These are phyloP conservation scores for Euphrasia confusa DNA, from an alignment of 257 asterid genomes.

Conservation along the genomic window DNA sequence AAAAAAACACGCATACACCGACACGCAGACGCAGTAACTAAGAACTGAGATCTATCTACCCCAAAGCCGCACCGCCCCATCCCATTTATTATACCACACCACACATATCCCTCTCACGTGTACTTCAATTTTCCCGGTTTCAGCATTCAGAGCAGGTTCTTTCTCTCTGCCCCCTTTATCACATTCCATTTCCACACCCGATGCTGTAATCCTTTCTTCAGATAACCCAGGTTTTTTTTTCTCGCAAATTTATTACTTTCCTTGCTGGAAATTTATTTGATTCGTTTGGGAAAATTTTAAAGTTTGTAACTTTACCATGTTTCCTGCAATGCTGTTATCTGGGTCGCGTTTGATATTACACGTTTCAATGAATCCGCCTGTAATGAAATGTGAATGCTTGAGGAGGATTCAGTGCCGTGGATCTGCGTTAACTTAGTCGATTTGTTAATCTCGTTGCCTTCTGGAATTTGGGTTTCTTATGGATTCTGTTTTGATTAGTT, in stretches of 20 bases:
- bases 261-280: not conserved
- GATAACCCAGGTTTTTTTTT: not conserved
- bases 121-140: not conserved
- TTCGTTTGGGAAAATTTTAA: not conserved
- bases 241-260: constrained; percentile 11
- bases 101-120: not conserved
- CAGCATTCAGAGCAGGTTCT: not conserved
- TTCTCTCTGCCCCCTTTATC: not conserved
- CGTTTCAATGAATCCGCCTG: not conserved
- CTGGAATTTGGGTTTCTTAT: constrained; percentile 2
- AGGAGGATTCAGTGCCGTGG: constrained; percentile 11
- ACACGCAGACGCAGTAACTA: constrained; percentile 15
- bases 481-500: not conserved
- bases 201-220: constrained; percentile 4
- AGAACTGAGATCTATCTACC: constrained; percentile 23
- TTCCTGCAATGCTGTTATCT: constrained; percentile 3
- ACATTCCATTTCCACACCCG: constrained; percentile 9
- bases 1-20: too few relatives aligned
- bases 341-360: constrained; percentile 2
- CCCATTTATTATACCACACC: not conserved
- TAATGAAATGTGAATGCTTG: constrained; percentile 1
- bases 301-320: not conserved
- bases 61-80: not conserved
- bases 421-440: constrained; percentile 23
- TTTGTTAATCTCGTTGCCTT: not conserved